Percentiles rank a stretch among this genome's conserved stretches.
Evolutionary conservation across 2,329 filamentous ascomycete genomes (phyloP).

Genomic region (Colletotrichum sp.): DNA sequence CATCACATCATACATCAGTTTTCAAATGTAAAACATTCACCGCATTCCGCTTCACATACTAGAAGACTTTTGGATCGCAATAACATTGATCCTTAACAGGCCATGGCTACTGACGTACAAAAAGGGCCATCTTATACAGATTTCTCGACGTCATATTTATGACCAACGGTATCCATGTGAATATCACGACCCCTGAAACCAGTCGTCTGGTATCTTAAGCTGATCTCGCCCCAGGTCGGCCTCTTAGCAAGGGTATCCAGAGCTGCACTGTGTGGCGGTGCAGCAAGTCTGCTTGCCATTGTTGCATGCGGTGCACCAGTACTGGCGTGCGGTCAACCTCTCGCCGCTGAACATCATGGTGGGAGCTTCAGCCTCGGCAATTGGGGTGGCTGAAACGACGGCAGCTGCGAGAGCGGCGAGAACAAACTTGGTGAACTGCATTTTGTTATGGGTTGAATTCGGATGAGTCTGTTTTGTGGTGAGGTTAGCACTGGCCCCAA

Average conservation of each 20-base stretch:
- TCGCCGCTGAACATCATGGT: not conserved
- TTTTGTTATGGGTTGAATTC: not conserved
- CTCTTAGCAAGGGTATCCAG: not conserved
- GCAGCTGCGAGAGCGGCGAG: not conserved
- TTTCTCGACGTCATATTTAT: not conserved
- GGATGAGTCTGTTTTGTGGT: not conserved
- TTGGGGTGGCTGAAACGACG: not conserved
- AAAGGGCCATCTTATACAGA: not conserved
- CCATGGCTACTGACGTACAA: not conserved
- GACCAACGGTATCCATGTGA: not conserved
- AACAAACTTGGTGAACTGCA: not conserved
- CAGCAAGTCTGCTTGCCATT: not conserved
- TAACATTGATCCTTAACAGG: fast-evolving
- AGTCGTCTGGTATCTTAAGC: not conserved
- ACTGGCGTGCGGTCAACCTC: not conserved
- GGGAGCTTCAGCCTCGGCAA: not conserved
- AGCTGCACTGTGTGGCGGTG: not conserved
- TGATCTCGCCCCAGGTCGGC: not conserved
- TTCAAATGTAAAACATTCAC: not conserved
- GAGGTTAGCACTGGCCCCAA: not conserved
- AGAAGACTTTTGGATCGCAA: not conserved
- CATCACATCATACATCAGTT: not conserved
- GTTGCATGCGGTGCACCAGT: not conserved
- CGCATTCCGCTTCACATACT: not conserved
- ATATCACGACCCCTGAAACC: not conserved